These are phyloP conservation scores for Pythium brassicae DNA, from an alignment of 352 stramenopile genomes.

Conservation along the genomic window DNA sequence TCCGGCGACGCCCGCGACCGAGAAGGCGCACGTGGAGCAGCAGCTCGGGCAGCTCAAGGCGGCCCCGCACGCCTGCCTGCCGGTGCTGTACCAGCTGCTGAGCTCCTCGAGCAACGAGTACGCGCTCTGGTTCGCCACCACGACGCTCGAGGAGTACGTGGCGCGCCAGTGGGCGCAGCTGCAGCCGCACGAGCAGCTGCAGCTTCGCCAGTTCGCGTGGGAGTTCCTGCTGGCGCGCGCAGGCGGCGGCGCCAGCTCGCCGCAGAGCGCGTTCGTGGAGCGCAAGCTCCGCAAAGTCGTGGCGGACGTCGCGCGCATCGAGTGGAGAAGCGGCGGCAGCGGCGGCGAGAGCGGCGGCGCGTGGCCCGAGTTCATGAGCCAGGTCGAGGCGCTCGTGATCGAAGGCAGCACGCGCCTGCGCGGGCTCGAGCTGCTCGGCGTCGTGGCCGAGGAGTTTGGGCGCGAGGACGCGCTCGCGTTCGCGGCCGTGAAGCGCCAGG, in stretches of 20 bases:
- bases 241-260: not conserved
- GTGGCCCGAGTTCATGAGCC: conserved; percentile 64
- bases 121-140: conserved; percentile 72
- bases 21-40: conserved; percentile 53
- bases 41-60: conserved; percentile 64
- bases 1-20: conserved; percentile 31
- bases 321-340: conserved; percentile 26
- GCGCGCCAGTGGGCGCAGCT: conserved; percentile 53
- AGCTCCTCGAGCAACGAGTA: conserved; percentile 62
- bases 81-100: conserved; percentile 62
- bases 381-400: conserved; percentile 54
- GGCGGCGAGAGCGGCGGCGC: not conserved
- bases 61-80: conserved; percentile 43
- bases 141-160: conserved; percentile 73
- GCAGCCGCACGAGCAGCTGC: conserved; percentile 27
- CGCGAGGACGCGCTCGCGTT: conserved; percentile 58
- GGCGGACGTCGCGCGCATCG: conserved; percentile 57
- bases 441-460: conserved; percentile 71
- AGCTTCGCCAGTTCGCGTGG: conserved; percentile 66
- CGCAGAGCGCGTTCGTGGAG: conserved; percentile 57
- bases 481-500: conserved; percentile 39
- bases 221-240: conserved; percentile 35
- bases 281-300: conserved; percentile 73
- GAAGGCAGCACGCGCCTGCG: conserved; percentile 32
- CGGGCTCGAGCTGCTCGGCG: conserved; percentile 52